Conservation (phyloP, 805 yeast genomes). For the Spathaspora boniae region DNA sequence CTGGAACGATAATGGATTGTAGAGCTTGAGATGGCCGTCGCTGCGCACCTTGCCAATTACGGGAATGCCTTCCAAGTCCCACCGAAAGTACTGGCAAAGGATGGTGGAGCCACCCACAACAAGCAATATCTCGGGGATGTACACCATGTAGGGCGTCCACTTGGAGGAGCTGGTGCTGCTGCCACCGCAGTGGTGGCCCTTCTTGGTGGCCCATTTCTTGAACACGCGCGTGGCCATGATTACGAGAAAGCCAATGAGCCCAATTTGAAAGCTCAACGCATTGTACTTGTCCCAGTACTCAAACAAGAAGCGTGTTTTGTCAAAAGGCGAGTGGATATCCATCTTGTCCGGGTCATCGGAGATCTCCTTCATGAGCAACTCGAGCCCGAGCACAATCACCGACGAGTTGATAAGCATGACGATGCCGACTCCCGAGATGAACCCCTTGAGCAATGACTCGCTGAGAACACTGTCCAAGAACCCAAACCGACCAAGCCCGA, state of each 20-base stretch:
- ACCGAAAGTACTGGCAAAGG: constrained; percentile 44
- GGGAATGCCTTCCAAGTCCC: constrained; percentile 54
- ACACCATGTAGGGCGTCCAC: constrained; percentile 12
- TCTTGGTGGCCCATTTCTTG: constrained; percentile 26
- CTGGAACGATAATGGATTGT: constrained; percentile 53
- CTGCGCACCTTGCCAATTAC: constrained; percentile 67
- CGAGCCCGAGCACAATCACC: constrained; percentile 70
- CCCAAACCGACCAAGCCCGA: constrained; percentile 83
- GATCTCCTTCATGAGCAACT: constrained; percentile 38
- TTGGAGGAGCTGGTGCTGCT: too few relatives aligned
- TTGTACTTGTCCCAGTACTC: constrained; percentile 49
- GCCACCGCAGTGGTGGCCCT: constrained; percentile 9
- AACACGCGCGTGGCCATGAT: constrained; percentile 40
- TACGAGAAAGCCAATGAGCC: constrained; percentile 52
- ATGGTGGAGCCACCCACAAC: constrained; percentile 64
- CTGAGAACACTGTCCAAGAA: constrained; percentile 48
- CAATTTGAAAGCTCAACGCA: constrained; percentile 57
- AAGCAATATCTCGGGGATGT: constrained; percentile 77
- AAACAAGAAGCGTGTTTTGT: constrained; percentile 58
- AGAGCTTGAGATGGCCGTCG: constrained; percentile 44
- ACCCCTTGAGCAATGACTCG: constrained; percentile 40
- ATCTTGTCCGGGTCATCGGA: constrained; percentile 27
- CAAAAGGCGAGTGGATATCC: constrained; percentile 59
- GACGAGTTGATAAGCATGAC: constrained; percentile 58
- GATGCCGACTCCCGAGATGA: constrained; percentile 42